A percentile compares a stretch with the other conserved stretches of the same genome.
Conservation (phyloP, 2,329 filamentous ascomycete genomes). For the Diplodia mutila region DNA sequence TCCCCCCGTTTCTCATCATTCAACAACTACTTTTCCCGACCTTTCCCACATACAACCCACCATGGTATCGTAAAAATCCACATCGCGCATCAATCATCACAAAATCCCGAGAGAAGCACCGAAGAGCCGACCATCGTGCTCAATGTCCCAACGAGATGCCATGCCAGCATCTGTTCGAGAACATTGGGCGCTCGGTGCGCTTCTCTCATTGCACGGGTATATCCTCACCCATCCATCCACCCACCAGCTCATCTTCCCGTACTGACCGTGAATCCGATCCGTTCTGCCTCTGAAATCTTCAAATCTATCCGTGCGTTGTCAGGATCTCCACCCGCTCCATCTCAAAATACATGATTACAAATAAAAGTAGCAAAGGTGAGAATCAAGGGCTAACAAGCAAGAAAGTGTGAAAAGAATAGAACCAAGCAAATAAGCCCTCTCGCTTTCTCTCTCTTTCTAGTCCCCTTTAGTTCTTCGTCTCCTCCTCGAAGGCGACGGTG, state of each 20-base stretch:
- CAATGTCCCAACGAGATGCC: neutral
- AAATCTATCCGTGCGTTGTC: neutral
- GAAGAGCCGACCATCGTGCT: neutral
- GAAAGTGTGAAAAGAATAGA: neutral
- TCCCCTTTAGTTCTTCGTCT: constrained; percentile 32
- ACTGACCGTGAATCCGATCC: neutral
- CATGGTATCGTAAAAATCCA: neutral
- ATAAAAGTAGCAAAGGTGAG: neutral
- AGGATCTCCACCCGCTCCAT: neutral
- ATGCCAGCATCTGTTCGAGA: neutral
- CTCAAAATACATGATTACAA: neutral
- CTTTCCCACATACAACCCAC: neutral
- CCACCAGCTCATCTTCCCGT: neutral
- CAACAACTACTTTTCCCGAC: neutral
- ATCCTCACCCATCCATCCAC: neutral
- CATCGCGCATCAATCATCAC: neutral
- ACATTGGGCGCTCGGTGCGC: neutral
- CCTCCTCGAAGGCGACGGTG: constrained; percentile 27
- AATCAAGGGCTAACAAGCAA: neutral
- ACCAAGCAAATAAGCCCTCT: constrained; percentile 16
- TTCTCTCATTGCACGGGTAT: neutral
- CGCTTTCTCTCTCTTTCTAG: neutral
- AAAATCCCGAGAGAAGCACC: neutral
- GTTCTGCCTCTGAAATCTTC: neutral
- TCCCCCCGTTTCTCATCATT: neutral